A percentile compares a stretch with the other conserved stretches of the same genome.
These are phyloP conservation scores for Ophiostoma ulmi DNA, from an alignment of 2,329 filamentous ascomycete genomes.

Conservation along the genomic window DNA sequence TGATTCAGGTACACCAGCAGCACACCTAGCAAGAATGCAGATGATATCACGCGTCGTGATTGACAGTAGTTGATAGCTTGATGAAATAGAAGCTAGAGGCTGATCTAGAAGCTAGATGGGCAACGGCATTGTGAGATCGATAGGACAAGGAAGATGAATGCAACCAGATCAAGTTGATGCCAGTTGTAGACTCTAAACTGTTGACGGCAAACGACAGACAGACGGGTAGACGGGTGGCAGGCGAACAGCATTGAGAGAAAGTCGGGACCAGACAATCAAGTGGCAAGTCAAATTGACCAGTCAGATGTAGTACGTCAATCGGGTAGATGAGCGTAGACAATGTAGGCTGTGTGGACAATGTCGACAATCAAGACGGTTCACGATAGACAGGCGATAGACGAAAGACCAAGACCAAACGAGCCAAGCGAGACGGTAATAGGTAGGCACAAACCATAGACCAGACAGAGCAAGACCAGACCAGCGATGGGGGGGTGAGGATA, in stretches of 20 bases:
- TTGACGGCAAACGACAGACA: not conserved
- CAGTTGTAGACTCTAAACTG: not conserved
- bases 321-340: not conserved
- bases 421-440: not conserved
- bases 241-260: not conserved
- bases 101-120: not conserved
- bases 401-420: not conserved
- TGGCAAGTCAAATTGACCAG: not conserved
- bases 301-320: not conserved
- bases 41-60: constrained; percentile 12
- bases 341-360: not conserved
- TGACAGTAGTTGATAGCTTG: not conserved
- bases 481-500: constrained; percentile 12
- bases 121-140: not conserved
- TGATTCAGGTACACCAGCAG: constrained; percentile 1
- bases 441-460: constrained; percentile 2
- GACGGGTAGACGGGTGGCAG: not conserved
- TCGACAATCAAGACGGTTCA: not conserved
- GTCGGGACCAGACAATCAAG: not conserved
- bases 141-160: not conserved
- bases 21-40: not conserved
- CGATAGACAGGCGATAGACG: not conserved
- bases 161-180: constrained; percentile 1
- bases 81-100: not conserved
- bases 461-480: not conserved